Conservation (phyloP, 2,329 filamentous ascomycete genomes). For the Paraphaeosphaeria sporulosa region DNA sequence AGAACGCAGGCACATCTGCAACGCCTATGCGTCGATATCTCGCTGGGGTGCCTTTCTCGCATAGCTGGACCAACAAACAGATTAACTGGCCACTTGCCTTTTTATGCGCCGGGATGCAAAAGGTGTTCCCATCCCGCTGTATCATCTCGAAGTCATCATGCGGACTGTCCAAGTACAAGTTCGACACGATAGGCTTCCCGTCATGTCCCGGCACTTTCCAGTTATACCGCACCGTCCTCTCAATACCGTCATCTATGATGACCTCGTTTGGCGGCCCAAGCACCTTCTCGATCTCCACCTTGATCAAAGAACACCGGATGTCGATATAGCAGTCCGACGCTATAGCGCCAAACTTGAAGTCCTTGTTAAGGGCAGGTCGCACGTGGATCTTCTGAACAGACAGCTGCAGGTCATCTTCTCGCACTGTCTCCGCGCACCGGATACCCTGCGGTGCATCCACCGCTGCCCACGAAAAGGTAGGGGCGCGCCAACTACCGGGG, state of each 20-base stretch:
- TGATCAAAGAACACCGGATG: slow-evolving; percentile 2
- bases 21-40: slow-evolving; percentile 6
- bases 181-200: slow-evolving; percentile 2
- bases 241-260: not conserved
- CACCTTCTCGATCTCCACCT: slow-evolving; percentile 5
- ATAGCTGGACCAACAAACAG: slow-evolving; percentile 5
- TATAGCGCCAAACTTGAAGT: slow-evolving; percentile 5
- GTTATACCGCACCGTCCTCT: not conserved
- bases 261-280: slow-evolving; percentile 1
- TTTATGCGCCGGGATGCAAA: slow-evolving; percentile 6
- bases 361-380: slow-evolving; percentile 1
- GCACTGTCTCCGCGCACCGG: slow-evolving; percentile 4
- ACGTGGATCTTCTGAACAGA: slow-evolving; percentile 8
- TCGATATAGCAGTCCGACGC: slow-evolving; percentile 10
- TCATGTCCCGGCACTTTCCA: not conserved
- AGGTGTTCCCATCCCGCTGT: not conserved
- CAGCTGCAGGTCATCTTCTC: slow-evolving; percentile 2
- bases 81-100: slow-evolving; percentile 5
- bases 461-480: not conserved
- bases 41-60: not conserved
- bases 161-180: slow-evolving; percentile 3
- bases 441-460: not conserved
- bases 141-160: slow-evolving; percentile 9
- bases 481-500: not conserved
- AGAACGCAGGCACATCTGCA: slow-evolving; percentile 8